phyloP scores from a whole-genome alignment of 345 rosid species.

The Aethionema arabicum region DNA sequence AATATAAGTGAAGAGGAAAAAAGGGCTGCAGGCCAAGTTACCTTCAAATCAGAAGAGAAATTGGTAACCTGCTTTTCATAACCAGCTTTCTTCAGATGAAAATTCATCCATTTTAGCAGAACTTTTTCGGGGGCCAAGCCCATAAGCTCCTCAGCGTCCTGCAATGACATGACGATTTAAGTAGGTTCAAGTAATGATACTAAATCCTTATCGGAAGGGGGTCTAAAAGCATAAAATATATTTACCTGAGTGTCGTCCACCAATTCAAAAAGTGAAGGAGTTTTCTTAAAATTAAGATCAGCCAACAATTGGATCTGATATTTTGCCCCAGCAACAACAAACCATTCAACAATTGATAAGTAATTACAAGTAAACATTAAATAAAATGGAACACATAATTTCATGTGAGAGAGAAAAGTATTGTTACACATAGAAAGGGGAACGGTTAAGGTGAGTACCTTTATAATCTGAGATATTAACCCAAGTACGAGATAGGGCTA shows the following conservation, averaged over 20 bases:
- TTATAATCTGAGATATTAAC: slow-evolving; percentile 89
- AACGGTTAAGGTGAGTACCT: slow-evolving; percentile 52
- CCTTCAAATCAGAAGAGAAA: slow-evolving; percentile 96
- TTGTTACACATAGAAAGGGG: neutral
- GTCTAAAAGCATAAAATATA: slow-evolving; percentile 2
- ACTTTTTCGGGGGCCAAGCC: slow-evolving; percentile 93
- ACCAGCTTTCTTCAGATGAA: slow-evolving; percentile 92
- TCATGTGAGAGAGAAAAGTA: neutral
- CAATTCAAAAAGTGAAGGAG: slow-evolving; percentile 90
- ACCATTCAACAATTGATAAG: slow-evolving; percentile 23
- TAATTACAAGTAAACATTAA: slow-evolving; percentile 1
- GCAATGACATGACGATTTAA: slow-evolving; percentile 27
- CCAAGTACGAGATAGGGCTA: slow-evolving; percentile 97
- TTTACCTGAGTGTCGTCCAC: slow-evolving; percentile 77
- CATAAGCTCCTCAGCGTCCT: slow-evolving; percentile 98
- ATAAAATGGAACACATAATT: slow-evolving; percentile 8
- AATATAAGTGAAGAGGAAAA: slow-evolving; percentile 17
- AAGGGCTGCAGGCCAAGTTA: slow-evolving; percentile 34
- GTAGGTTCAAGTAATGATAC: slow-evolving; percentile 20
- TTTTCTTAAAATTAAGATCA: slow-evolving; percentile 90
- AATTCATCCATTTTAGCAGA: slow-evolving; percentile 96
- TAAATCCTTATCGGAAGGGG: neutral
- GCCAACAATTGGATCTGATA: slow-evolving; percentile 91
- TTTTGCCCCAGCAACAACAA: slow-evolving; percentile 27
- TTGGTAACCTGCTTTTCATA: slow-evolving; percentile 86